Evolutionary conservation across 208 protist genomes (phyloP), one percentile per base, ranked within the genome.

Genomic region (Novymonas esmeraldas): DNA sequence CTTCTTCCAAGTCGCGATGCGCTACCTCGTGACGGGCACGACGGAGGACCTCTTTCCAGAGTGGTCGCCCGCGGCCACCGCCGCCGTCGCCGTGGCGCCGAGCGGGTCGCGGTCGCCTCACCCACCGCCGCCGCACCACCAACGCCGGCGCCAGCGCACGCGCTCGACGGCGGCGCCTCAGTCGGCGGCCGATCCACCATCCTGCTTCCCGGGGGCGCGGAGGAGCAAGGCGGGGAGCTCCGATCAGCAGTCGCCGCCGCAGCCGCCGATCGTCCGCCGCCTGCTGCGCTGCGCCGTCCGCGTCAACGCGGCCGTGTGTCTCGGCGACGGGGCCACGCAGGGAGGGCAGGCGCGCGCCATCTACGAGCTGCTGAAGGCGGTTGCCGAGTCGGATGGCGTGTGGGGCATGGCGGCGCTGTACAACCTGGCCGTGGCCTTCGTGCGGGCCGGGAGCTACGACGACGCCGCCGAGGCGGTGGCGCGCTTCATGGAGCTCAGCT

Each of bases 361-460:
- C 41, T 60, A 66, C 55, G 62, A 66, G 29, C 76, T 96, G 24
- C 54, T 87, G 31, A 75, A 73, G 9, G 82, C 88, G 9, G 60
- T 93, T n/a, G 52, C 60, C 3, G 70, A 75, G 14, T 73, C 71
- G 4, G 50, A 70, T 10, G 84, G 76, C 9, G 82, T 80, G 14
- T 76, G 92, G 65, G 62, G 70, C 68, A 85, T 76, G 26, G 20
- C 73, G n/a, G 67, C 81, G 22, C 67, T 96, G 49, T 94, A 94
- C 77, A 96, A 96, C 59, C 48, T 96, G 28, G 85, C 85, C 16
- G 84, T 85, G 24, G 28, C 73, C 6, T 85, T 92, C 41, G 51
- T 89, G 4, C 57, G 64, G 4, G 26, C 62, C 10, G 74, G 80
- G 41, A 81, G 75, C 39, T 91, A 88, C 73, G 88, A 96, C 46